phyloP scores from a whole-genome alignment of 495 filamentous ascomycete genomes.

The Rusavskia elegans region DNA sequence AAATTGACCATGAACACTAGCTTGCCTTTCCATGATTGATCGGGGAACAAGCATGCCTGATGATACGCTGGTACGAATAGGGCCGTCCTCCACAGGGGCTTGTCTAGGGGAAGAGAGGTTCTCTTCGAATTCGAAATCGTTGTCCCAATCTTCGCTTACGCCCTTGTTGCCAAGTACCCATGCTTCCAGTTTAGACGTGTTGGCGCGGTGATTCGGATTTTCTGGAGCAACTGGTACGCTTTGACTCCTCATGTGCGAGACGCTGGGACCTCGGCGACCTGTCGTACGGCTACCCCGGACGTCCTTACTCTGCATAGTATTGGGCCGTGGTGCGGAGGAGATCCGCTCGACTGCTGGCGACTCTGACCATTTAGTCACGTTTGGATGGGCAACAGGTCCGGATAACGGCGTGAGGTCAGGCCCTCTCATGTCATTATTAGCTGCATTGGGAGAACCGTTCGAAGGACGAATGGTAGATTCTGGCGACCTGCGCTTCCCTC shows the following conservation, averaged over 20 bases:
- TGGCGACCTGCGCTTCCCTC: not conserved
- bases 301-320: constrained; percentile 67
- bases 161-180: constrained; percentile 78
- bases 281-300: constrained; percentile 54
- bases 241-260: constrained; percentile 76
- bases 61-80: constrained; percentile 12
- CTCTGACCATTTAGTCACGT: constrained; percentile 82
- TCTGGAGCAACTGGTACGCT: constrained; percentile 85
- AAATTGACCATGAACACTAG: constrained; percentile 70
- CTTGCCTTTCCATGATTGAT: constrained; percentile 72
- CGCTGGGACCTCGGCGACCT: constrained; percentile 59
- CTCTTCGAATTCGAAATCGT: constrained; percentile 66
- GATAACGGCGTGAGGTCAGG: not conserved
- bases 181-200: constrained; percentile 68
- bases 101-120: constrained; percentile 17
- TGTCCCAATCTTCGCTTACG: constrained; percentile 70
- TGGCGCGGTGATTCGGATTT: constrained; percentile 32
- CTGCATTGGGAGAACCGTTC: not conserved
- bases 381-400: constrained; percentile 13
- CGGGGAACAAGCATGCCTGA: constrained; percentile 60
- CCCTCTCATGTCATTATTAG: not conserved
- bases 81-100: constrained; percentile 12
- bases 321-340: constrained; percentile 47
- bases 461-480: not conserved
- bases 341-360: constrained; percentile 38